Conservation (phyloP, 2,329 filamentous ascomycete genomes). For the Penicillium psychrosexuale region DNA sequence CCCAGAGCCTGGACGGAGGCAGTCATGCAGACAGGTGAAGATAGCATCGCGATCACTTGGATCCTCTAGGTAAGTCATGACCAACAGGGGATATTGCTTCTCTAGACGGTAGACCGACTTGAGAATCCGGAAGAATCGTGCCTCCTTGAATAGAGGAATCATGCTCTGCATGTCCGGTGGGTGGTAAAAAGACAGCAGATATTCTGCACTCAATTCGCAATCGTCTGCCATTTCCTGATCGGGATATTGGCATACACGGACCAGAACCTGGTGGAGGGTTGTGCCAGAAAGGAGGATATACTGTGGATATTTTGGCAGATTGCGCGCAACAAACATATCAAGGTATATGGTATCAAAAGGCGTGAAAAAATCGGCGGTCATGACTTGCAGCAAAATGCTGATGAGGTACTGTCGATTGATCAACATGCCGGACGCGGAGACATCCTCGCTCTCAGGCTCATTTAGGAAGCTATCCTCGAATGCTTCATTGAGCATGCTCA, state of each 20-base stretch:
- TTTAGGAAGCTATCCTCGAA: slow-evolving; percentile 96
- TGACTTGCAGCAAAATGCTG: slow-evolving; percentile 85
- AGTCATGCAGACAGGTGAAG: slow-evolving; percentile 76
- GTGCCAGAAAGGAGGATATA: slow-evolving; percentile 89
- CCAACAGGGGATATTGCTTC: slow-evolving; percentile 71
- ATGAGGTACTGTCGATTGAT: slow-evolving; percentile 91
- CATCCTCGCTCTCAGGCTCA: slow-evolving; percentile 64
- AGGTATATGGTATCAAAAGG: slow-evolving; percentile 85
- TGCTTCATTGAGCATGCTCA: slow-evolving; percentile 93
- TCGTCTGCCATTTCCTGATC: slow-evolving; percentile 79
- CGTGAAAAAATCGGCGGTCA: slow-evolving; percentile 69
- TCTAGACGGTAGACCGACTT: slow-evolving; percentile 83
- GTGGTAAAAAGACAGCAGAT: slow-evolving; percentile 88
- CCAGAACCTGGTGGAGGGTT: slow-evolving; percentile 74
- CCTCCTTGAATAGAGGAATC: slow-evolving; percentile 73
- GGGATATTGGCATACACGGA: slow-evolving; percentile 80
- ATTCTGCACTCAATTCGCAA: slow-evolving; percentile 95
- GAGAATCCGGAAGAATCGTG: slow-evolving; percentile 84
- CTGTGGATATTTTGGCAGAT: slow-evolving; percentile 93
- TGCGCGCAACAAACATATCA: slow-evolving; percentile 97
- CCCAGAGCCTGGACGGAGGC: slow-evolving; percentile 62
- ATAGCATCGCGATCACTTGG: slow-evolving; percentile 68
- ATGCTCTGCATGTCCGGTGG: slow-evolving; percentile 75
- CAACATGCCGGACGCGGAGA: slow-evolving; percentile 54
- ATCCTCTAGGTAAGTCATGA: slow-evolving; percentile 83